These are phyloP conservation scores for Thuja plicata DNA, from an alignment of 83 land plant species.

Conservation along the genomic window DNA sequence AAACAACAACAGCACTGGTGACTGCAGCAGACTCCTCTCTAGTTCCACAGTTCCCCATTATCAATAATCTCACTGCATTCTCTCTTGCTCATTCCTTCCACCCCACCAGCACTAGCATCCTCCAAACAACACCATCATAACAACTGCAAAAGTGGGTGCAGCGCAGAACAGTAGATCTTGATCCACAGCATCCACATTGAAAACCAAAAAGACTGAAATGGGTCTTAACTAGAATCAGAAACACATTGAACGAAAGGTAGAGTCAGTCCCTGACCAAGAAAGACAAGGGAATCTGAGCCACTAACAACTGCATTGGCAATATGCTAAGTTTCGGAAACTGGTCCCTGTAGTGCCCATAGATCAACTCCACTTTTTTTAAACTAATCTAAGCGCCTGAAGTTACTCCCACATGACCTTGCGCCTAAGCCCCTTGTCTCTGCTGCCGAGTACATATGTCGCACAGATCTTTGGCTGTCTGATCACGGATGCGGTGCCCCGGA, in stretches of 20 bases:
- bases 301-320: not conserved
- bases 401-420: not conserved
- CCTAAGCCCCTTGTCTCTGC: not conserved
- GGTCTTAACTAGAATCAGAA: not conserved
- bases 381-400: not conserved
- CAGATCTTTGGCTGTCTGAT: conserved; percentile 2
- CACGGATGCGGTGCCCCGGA: not conserved
- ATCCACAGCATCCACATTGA: not conserved
- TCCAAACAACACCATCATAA: not conserved
- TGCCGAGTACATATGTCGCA: not conserved
- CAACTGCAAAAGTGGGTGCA: not conserved
- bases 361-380: not conserved
- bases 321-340: not conserved
- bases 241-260: too few species aligned
- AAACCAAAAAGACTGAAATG: not conserved
- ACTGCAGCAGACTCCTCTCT: conserved; percentile 70
- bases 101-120: not conserved
- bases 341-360: not conserved
- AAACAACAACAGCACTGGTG: conserved; percentile 25
- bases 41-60: conserved; percentile 77
- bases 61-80: not conserved
- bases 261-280: not conserved
- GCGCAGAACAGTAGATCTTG: not conserved
- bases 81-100: conserved; percentile 19
- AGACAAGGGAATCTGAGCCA: not conserved